Conservation (phyloP, 208 protist species). For the Naegleria fowleri region DNA sequence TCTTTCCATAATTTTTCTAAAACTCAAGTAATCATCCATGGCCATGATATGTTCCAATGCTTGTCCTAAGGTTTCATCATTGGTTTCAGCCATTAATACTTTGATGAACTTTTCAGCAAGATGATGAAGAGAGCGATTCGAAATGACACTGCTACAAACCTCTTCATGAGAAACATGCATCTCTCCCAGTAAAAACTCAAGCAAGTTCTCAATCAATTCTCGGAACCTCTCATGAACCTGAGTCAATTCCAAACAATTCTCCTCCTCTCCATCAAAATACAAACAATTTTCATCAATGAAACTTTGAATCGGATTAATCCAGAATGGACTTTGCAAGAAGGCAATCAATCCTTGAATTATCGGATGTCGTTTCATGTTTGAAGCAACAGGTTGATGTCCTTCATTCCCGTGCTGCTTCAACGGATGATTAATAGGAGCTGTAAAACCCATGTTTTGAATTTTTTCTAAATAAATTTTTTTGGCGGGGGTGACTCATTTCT, state of each 20-base stretch:
- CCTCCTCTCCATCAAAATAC: constrained; percentile 62
- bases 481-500: neutral
- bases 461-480: neutral
- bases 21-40: constrained; percentile 71
- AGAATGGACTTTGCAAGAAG: constrained; percentile 70
- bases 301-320: constrained; percentile 66
- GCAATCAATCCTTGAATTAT: constrained; percentile 70
- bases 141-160: too few species aligned
- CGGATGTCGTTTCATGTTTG: constrained; percentile 45
- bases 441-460: too few species aligned
- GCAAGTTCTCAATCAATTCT: constrained; percentile 66
- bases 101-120: constrained; percentile 46
- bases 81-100: constrained; percentile 27
- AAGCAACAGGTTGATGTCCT: neutral
- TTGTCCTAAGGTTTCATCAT: constrained; percentile 44
- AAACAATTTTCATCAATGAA: constrained; percentile 83
- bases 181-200: constrained; percentile 67
- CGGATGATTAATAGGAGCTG: too few species aligned
- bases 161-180: constrained; percentile 60
- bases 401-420: too few species aligned
- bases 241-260: constrained; percentile 80
- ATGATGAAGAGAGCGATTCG: too few species aligned
- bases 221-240: constrained; percentile 66
- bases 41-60: constrained; percentile 65
- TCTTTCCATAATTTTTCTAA: constrained; percentile 77